Percentiles rank a stretch among this genome's conserved stretches.
These are phyloP conservation scores for Microdochium paspali DNA, from an alignment of 2,329 filamentous ascomycete species.

Conservation along the genomic window DNA sequence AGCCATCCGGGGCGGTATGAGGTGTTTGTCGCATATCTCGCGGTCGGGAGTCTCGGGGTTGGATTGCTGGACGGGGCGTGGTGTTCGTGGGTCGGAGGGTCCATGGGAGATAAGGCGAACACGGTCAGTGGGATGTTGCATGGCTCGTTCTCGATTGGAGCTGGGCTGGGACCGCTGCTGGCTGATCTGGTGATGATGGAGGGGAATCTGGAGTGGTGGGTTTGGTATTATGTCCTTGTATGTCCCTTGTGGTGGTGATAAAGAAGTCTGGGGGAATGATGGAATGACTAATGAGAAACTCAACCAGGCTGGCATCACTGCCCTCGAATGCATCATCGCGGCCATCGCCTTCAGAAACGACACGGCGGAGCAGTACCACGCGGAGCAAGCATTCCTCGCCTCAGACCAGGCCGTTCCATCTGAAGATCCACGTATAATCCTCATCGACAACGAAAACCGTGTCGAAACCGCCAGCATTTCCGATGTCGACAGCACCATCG, in stretches of 20 bases:
- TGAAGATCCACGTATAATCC: slow-evolving; percentile 48
- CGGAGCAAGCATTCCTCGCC: neutral
- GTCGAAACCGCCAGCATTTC: slow-evolving; percentile 25
- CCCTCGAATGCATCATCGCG: neutral
- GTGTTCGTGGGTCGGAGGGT: slow-evolving; percentile 30
- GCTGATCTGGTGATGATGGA: slow-evolving; percentile 59
- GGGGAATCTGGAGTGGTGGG: slow-evolving; percentile 54
- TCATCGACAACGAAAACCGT: slow-evolving; percentile 21
- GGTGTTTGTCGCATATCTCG: slow-evolving; percentile 51
- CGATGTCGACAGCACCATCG: slow-evolving; percentile 22
- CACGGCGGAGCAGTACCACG: neutral
- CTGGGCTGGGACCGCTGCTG: slow-evolving; percentile 58
- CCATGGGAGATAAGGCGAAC: slow-evolving; percentile 46
- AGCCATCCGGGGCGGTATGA: slow-evolving; percentile 54
- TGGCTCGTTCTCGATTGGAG: slow-evolving; percentile 63
- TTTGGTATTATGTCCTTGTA: slow-evolving; percentile 69
- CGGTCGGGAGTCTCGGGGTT: slow-evolving; percentile 61
- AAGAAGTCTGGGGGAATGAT: slow-evolving; percentile 16
- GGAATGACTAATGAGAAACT: neutral
- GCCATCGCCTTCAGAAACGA: neutral
- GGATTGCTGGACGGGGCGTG: slow-evolving; percentile 42
- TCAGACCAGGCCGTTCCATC: slow-evolving; percentile 46
- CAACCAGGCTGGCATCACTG: neutral
- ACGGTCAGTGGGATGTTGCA: slow-evolving; percentile 50
- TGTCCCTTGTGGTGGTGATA: slow-evolving; percentile 45